These are phyloP conservation scores for Coemansia sp. DNA, from an alignment of 192 early-diverging fungal genomes.

Conservation along the genomic window DNA sequence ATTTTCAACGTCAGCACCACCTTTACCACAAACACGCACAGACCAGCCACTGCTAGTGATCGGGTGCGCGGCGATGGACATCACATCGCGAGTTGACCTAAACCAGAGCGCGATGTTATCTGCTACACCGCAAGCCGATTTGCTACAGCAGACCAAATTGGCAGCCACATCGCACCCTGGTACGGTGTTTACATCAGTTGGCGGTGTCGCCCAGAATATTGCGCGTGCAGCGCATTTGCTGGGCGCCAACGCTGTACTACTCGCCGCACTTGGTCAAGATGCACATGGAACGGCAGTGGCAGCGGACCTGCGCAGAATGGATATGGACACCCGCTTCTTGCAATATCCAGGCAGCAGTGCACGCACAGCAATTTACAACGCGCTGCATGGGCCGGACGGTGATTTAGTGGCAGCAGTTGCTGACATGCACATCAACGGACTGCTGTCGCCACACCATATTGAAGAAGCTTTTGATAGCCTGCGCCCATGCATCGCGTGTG, in stretches of 20 bases:
- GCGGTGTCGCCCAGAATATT: constrained; percentile 93
- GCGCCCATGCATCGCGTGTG: constrained; percentile 53
- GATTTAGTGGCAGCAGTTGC: constrained; percentile 79
- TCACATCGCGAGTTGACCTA: constrained; percentile 47
- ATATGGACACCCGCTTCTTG: constrained; percentile 57
- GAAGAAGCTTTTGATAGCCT: constrained; percentile 10
- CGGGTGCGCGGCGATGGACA: constrained; percentile 86
- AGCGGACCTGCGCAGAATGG: constrained; percentile 55
- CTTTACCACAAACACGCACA: background rate
- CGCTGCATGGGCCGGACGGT: constrained; percentile 70
- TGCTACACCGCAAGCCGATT: constrained; percentile 53
- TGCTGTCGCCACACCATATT: constrained; percentile 36
- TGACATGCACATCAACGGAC: constrained; percentile 85
- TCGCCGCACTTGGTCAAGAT: constrained; percentile 76
- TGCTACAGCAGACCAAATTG: background rate
- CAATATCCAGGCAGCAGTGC: constrained; percentile 23
- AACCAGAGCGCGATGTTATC: constrained; percentile 64
- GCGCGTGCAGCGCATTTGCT: constrained; percentile 74
- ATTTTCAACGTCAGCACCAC: constrained; percentile 1
- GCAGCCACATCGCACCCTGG: constrained; percentile 76
- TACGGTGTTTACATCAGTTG: constrained; percentile 61
- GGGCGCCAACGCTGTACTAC: constrained; percentile 63
- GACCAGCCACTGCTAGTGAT: constrained; percentile 69
- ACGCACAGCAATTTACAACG: constrained; percentile 79
- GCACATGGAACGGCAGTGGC: constrained; percentile 58